phyloP scores from a whole-genome alignment of 768 basidiomycete genomes.

The Tylopilus sp. region DNA sequence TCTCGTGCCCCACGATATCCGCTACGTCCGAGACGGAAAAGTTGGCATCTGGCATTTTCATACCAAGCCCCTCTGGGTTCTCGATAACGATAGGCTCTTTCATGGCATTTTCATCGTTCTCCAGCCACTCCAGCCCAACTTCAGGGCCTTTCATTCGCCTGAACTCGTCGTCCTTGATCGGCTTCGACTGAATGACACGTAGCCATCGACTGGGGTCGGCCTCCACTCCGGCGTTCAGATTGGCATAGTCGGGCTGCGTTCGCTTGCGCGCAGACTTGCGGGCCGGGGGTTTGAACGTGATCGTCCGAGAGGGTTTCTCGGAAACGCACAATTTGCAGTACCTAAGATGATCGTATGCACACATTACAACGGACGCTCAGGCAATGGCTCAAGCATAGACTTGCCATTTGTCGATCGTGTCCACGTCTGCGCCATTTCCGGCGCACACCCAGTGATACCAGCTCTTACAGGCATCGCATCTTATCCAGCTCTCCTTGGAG shows the following conservation, averaged over 20 bases:
- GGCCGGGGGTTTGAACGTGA: constrained; percentile 73
- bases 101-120: constrained; percentile 68
- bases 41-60: constrained; percentile 76
- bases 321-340: constrained; percentile 64
- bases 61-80: constrained; percentile 76
- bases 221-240: constrained; percentile 60
- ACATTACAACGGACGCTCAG: constrained; percentile 11
- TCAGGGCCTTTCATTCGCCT: constrained; percentile 63
- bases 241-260: constrained; percentile 74
- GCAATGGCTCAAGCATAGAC: constrained; percentile 24
- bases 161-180: constrained; percentile 61
- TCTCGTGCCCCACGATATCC: constrained; percentile 70
- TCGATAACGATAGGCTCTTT: constrained; percentile 81
- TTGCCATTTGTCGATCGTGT: constrained; percentile 76
- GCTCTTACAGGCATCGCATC: constrained; percentile 75
- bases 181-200: constrained; percentile 64
- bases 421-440: constrained; percentile 60
- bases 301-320: constrained; percentile 55
- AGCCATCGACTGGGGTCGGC: constrained; percentile 64
- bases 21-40: constrained; percentile 83
- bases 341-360: constrained; percentile 40
- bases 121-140: constrained; percentile 72
- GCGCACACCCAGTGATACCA: constrained; percentile 88
- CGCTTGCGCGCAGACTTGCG: constrained; percentile 81
- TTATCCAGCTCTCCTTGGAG: constrained; percentile 76